Percentiles rank a stretch among this genome's conserved stretches.
Conservation (phyloP, 257 asterid genomes). For the Solanum ossicruentum region DNA sequence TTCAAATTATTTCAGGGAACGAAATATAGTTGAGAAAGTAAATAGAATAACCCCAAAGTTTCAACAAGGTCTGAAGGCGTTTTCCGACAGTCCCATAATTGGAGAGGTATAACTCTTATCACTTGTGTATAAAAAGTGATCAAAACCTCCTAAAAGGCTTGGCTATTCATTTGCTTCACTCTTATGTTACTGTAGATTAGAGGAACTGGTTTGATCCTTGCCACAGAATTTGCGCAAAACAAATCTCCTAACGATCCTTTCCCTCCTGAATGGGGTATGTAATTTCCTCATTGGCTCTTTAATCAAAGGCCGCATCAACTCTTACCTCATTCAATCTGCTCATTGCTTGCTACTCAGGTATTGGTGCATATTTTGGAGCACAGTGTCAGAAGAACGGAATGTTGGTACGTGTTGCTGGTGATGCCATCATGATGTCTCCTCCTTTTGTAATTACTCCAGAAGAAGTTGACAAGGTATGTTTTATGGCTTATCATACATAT, state of each 20-base stretch:
- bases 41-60: constrained; percentile 70
- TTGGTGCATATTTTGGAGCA: constrained; percentile 83
- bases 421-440: constrained; percentile 86
- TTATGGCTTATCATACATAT: not conserved
- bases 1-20: constrained; percentile 41
- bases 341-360: constrained; percentile 20
- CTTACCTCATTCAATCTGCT: not conserved
- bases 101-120: constrained; percentile 58
- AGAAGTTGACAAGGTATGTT: constrained; percentile 57
- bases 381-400: constrained; percentile 73
- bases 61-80: constrained; percentile 81
- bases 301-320: not conserved
- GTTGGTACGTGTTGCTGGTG: constrained; percentile 87
- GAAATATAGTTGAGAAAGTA: constrained; percentile 57
- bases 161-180: not conserved
- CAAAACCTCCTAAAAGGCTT: not conserved
- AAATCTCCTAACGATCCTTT: constrained; percentile 81
- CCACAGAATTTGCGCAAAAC: constrained; percentile 74
- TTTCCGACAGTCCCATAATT: constrained; percentile 68
- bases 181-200: constrained; percentile 50
- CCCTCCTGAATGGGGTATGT: constrained; percentile 93
- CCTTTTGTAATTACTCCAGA: constrained; percentile 59
- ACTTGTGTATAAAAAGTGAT: not conserved
- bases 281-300: not conserved
- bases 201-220: constrained; percentile 85